Evolutionary conservation across 192 early-diverging fungal genomes (phyloP), one percentile per base, ranked within the genome.

Genomic region (Phlyctochytrium bullatum): DNA sequence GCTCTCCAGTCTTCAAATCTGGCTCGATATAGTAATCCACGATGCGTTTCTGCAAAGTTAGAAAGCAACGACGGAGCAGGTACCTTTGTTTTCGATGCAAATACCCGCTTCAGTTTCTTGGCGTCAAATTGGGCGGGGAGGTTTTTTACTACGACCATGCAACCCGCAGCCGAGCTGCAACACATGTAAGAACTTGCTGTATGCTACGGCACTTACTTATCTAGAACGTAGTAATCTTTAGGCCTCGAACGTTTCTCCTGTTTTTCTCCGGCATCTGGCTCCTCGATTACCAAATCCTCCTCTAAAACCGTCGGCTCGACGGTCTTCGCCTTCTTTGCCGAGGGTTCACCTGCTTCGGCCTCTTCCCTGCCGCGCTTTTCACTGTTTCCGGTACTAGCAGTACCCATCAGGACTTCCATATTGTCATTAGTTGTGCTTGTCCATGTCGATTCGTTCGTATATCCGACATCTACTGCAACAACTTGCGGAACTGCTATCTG

Each of bases 11-110:
- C 47, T 71, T 75, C 16, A 65, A 67, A 35, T 83, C 71, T 33
- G 74, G 62, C 52, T 74, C 56, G 0, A 83, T 17, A 57, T 65
- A 69, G 40, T 81, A 62, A 57, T 83, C 82, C n/a, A 83, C 61
- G 31, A 80, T 71, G 2, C 32, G 56, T 36, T 33, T 36, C 81
- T 76, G 59, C 56, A 75, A 57, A 64, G 34, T n/a, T 29, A 2
- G n/a, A n/a, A 17, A 2, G 25, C 24, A 61, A 33, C 6, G 17
- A 10, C 17, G 25, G 27, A 17, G 28, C 4, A 65, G 52, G 51
- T 36, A 27, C 27, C 16, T 50, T 27, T 16, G 51, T 33, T 35
- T 71, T 72, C 29, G 47, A 51, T 63, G 35, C 24, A 58, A 77
- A 72, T 6, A 62, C 35, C 2, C 30, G 30, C 34, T 73, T 64